Evolutionary conservation across 345 rosid species (phyloP).

Genomic region (Eucalyptus cloeziana): DNA sequence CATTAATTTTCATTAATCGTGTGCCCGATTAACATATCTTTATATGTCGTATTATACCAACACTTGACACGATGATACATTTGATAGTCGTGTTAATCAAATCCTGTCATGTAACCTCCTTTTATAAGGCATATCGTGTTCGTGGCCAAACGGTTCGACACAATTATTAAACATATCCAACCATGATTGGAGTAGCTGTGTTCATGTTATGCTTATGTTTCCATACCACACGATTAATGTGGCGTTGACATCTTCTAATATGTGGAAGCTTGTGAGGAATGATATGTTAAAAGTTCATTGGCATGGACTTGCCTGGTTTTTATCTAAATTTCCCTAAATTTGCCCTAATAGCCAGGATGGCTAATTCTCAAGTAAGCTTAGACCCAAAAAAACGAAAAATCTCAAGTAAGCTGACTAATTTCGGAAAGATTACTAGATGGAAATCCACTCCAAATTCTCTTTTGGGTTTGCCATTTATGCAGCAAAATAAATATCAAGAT

Average conservation of each 20-base stretch:
- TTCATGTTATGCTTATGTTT: background rate
- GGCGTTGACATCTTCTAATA: background rate
- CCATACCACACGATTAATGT: background rate
- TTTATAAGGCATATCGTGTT: background rate
- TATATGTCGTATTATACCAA: accelerated
- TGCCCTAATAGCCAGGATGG: background rate
- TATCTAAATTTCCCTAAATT: background rate
- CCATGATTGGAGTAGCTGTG: background rate
- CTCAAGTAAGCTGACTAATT: background rate
- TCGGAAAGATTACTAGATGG: background rate
- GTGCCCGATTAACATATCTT: background rate
- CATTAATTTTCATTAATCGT: background rate
- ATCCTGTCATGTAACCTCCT: background rate
- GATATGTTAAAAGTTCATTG: background rate
- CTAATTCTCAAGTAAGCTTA: background rate
- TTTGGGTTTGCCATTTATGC: background rate
- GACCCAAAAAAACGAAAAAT: background rate
- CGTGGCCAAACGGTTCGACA: background rate
- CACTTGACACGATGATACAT: background rate
- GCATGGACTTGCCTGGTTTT: background rate
- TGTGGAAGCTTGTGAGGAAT: background rate
- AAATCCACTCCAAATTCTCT: background rate
- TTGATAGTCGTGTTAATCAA: background rate
- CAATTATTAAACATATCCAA: background rate
- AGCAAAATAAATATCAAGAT: background rate